A percentile compares a stretch with the other conserved stretches of the same genome.
phyloP scores from a whole-genome alignment of 352 stramenopile genomes.

The Globisporangium orthogonon region DNA sequence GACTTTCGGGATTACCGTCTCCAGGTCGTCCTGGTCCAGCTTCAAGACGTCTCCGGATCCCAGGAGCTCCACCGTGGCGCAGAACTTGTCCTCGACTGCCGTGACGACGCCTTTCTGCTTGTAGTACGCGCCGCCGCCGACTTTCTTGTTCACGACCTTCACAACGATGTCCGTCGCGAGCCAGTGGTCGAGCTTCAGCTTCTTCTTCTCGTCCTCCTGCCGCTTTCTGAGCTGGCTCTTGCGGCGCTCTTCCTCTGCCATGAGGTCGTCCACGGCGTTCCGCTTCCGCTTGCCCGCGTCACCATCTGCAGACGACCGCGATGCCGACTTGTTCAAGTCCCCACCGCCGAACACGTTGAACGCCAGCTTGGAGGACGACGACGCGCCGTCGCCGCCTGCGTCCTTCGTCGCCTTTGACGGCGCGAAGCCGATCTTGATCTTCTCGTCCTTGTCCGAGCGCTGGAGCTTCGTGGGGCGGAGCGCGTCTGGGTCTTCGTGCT shows the following conservation, averaged over 20 bases:
- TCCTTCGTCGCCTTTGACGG: conserved; percentile 23
- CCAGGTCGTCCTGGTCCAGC: conserved; percentile 85
- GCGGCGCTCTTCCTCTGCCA: conserved; percentile 48
- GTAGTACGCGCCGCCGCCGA: conserved; percentile 85
- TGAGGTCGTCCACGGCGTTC: conserved; percentile 40
- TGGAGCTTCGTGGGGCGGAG: conserved; percentile 58
- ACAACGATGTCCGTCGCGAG: conserved; percentile 89
- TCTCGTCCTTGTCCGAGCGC: conserved; percentile 36
- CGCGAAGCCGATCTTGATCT: conserved; percentile 31
- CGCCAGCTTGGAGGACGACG: not conserved
- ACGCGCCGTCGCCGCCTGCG: not conserved
- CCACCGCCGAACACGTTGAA: conserved; percentile 14
- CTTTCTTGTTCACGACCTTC: conserved; percentile 92
- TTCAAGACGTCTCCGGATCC: conserved; percentile 77
- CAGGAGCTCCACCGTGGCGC: conserved; percentile 73
- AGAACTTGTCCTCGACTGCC: conserved; percentile 75
- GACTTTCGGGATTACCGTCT: conserved; percentile 84
- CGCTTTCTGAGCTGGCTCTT: conserved; percentile 30
- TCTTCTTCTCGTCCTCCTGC: conserved; percentile 28
- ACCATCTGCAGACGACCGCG: not conserved
- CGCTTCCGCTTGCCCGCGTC: conserved; percentile 20
- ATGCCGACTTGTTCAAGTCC: not conserved
- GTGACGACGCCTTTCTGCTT: conserved; percentile 84
- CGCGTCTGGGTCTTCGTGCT: conserved; percentile 20
- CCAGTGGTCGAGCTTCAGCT: conserved; percentile 87